A percentile compares a stretch with the other conserved stretches of the same genome.
These are phyloP conservation scores for Epichloe gansuensis DNA, from an alignment of 2,329 filamentous ascomycete genomes.

Conservation along the genomic window DNA sequence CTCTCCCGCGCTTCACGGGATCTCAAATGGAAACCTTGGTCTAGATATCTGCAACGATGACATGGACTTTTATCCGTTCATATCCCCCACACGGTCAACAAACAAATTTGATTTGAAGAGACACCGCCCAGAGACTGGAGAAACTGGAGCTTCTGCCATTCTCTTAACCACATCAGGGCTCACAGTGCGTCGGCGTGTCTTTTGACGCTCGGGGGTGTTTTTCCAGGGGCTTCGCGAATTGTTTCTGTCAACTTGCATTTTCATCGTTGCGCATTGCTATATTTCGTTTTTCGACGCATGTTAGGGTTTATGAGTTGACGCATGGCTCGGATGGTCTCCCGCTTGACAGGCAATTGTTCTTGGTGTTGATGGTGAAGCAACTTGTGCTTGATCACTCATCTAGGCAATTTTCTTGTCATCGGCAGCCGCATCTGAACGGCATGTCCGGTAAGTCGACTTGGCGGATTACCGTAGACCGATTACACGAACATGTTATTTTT, in stretches of 20 bases:
- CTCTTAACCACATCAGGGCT: background rate
- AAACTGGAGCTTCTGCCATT: background rate
- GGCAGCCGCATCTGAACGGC: constrained; percentile 23
- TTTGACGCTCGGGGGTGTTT: background rate
- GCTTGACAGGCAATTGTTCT: constrained; percentile 8
- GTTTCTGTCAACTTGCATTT: constrained; percentile 11
- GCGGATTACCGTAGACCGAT: constrained; percentile 7
- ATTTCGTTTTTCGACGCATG: constrained; percentile 30
- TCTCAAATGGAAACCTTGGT: constrained; percentile 4
- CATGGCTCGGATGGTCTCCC: constrained; percentile 26
- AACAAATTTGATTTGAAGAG: background rate
- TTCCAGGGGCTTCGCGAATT: constrained; percentile 7
- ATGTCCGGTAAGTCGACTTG: constrained; percentile 23
- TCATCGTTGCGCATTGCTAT: constrained; percentile 24
- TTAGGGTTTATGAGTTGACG: constrained; percentile 19
- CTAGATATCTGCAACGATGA: background rate
- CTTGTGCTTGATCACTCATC: constrained; percentile 1
- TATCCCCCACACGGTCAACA: background rate
- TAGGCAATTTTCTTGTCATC: constrained; percentile 8
- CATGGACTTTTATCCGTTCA: background rate
- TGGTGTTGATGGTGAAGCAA: constrained; percentile 3
- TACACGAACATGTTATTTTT: background rate
- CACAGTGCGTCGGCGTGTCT: background rate
- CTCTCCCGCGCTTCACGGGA: constrained; percentile 6
- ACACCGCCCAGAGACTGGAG: background rate